Evolutionary conservation across 768 basidiomycete species (phyloP).

Genomic region (Suillus plorans): DNA sequence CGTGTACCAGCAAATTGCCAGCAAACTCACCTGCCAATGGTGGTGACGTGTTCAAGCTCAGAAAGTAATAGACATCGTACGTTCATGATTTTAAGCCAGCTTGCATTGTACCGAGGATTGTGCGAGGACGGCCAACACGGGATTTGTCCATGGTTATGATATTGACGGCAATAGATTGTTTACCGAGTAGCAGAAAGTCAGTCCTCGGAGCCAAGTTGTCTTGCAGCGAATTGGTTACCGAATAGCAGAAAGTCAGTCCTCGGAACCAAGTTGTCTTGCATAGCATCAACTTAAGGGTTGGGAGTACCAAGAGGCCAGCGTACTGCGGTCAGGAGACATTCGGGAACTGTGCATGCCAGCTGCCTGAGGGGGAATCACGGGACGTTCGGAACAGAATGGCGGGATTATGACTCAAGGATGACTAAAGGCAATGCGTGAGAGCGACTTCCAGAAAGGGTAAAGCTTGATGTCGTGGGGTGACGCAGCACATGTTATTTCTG

Average conservation of each 20-base stretch:
- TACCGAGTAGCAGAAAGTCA: background rate
- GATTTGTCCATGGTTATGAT: background rate
- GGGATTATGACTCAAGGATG: background rate
- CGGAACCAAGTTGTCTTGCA: too few species aligned
- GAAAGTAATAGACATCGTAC: background rate
- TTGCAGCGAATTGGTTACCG: too few species aligned
- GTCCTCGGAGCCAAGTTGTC: background rate
- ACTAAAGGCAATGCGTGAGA: background rate
- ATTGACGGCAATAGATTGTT: background rate
- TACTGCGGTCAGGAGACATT: background rate
- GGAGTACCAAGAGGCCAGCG: background rate
- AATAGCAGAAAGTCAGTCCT: too few species aligned
- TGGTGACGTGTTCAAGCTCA: background rate
- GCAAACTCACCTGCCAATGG: background rate
- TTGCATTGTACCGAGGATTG: background rate
- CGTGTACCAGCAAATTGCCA: background rate
- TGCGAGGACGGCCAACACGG: background rate
- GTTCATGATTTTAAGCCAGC: background rate
- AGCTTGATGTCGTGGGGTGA: background rate
- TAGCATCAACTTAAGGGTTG: too few species aligned
- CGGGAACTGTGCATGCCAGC: background rate
- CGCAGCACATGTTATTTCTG: background rate
- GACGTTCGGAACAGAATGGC: background rate
- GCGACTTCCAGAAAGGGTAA: background rate
- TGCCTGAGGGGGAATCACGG: background rate